Evolutionary conservation across 345 rosid species (phyloP).

Genomic region (Litchi chinensis): DNA sequence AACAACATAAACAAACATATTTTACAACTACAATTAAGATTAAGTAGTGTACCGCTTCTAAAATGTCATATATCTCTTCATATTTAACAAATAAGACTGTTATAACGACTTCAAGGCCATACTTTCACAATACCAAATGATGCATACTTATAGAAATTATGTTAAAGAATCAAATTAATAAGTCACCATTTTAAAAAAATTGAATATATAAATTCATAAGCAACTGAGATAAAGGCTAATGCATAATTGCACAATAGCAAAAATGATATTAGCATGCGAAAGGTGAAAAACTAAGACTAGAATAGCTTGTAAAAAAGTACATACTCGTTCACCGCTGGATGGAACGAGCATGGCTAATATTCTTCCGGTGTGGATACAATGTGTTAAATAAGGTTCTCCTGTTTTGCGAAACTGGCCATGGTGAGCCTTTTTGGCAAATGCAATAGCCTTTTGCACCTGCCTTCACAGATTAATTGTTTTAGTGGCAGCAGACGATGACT

Average conservation of each 20-base stretch:
- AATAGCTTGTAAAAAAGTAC: conserved; percentile 9
- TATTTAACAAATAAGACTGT: not conserved
- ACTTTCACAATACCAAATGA: not conserved
- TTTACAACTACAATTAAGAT: not conserved
- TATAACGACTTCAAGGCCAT: not conserved
- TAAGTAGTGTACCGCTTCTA: not conserved
- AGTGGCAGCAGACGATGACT: conserved; percentile 25
- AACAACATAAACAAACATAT: not conserved
- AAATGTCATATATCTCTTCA: not conserved
- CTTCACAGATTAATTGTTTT: conserved; percentile 49
- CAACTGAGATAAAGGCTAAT: not conserved
- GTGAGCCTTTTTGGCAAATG: conserved; percentile 68
- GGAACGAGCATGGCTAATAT: conserved; percentile 72
- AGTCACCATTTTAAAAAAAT: not conserved
- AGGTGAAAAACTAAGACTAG: not conserved
- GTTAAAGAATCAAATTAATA: not conserved
- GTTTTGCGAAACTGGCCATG: conserved; percentile 66
- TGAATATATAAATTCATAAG: not conserved
- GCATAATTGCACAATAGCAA: not conserved
- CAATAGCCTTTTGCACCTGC: conserved; percentile 81
- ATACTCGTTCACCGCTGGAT: conserved; percentile 54
- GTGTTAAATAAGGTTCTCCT: conserved; percentile 68
- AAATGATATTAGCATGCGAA: not conserved
- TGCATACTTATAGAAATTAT: not conserved
- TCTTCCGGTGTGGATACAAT: conserved; percentile 72